Percentiles rank a stretch among this genome's conserved stretches.
Evolutionary conservation across 139 green algal genomes (phyloP).

Genomic region (Eudorina sp.): DNA sequence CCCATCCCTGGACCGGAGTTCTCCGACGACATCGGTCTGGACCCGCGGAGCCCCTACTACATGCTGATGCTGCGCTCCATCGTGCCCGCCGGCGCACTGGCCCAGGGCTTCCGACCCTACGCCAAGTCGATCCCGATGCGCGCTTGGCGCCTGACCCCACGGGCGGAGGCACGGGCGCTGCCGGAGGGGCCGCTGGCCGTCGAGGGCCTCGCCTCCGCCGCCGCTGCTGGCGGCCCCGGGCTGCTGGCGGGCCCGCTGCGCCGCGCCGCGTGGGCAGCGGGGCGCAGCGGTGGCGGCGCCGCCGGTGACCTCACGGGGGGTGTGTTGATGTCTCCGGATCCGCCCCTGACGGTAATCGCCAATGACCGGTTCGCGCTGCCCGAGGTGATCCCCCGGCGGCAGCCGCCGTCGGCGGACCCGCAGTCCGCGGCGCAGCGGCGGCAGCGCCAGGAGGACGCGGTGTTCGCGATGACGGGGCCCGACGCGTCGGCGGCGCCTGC

Average conservation of each 20-base stretch:
- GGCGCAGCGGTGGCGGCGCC: not conserved
- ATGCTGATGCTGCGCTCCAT: slow-evolving; percentile 53
- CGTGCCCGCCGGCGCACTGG: slow-evolving; percentile 34
- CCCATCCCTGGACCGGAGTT: slow-evolving; percentile 42
- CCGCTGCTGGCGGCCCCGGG: not conserved
- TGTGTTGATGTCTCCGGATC: too few species aligned
- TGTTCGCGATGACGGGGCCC: not conserved
- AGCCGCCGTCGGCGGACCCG: not conserved
- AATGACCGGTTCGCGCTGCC: slow-evolving; percentile 33
- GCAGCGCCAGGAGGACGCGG: not conserved
- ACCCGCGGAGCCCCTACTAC: slow-evolving; percentile 27
- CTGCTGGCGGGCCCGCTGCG: not conserved
- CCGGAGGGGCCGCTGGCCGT: not conserved
- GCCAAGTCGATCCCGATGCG: slow-evolving; percentile 4
- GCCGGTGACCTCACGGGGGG: too few species aligned
- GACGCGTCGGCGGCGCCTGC: not conserved
- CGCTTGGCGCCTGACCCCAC: slow-evolving; percentile 22
- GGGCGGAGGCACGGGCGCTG: not conserved
- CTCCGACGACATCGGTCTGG: not conserved
- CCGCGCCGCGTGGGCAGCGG: not conserved
- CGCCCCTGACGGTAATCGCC: not conserved
- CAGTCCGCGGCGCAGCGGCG: too few species aligned
- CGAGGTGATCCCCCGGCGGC: not conserved
- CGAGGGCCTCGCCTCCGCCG: not conserved
- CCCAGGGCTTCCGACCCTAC: slow-evolving; percentile 23